These are phyloP conservation scores for Silene noctiflora DNA, from an alignment of 179 eudicot species.

Conservation along the genomic window DNA sequence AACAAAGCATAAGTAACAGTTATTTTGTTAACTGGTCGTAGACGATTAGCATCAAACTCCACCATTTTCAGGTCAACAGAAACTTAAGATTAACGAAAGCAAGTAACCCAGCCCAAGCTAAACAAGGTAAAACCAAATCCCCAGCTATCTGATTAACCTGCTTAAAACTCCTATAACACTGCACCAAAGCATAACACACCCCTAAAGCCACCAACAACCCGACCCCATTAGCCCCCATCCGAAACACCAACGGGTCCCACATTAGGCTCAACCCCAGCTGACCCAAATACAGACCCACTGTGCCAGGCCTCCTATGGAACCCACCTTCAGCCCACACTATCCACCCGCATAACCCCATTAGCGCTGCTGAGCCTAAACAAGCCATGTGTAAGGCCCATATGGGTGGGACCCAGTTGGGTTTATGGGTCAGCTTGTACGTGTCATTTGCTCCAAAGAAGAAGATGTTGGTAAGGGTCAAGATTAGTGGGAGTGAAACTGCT, in stretches of 20 bases:
- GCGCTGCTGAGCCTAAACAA: slow-evolving; percentile 38
- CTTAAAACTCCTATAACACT: slow-evolving; percentile 47
- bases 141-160: slow-evolving; percentile 58
- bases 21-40: too few relatives aligned
- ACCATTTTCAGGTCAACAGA: slow-evolving; percentile 17
- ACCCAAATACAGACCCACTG: slow-evolving; percentile 36
- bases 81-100: slow-evolving; percentile 54
- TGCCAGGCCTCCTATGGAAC: slow-evolving; percentile 49
- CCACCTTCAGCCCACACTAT: slow-evolving; percentile 92
- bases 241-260: slow-evolving; percentile 71
- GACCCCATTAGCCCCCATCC: slow-evolving; percentile 39
- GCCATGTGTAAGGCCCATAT: slow-evolving; percentile 61
- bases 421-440: slow-evolving; percentile 21
- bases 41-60: slow-evolving; percentile 1
- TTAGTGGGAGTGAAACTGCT: slow-evolving; percentile 49
- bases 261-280: slow-evolving; percentile 55
- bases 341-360: slow-evolving; percentile 80
- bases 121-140: slow-evolving; percentile 55
- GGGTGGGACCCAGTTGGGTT: slow-evolving; percentile 47
- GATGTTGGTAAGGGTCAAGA: slow-evolving; percentile 44
- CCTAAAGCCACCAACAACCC: slow-evolving; percentile 53
- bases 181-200: slow-evolving; percentile 39
- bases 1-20: too few relatives aligned
- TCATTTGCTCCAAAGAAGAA: slow-evolving; percentile 36
- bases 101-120: slow-evolving; percentile 62